phyloP scores from a whole-genome alignment of 805 yeast species.

The baker's yeast (Saccharomyces cerevisiae) region DNA sequence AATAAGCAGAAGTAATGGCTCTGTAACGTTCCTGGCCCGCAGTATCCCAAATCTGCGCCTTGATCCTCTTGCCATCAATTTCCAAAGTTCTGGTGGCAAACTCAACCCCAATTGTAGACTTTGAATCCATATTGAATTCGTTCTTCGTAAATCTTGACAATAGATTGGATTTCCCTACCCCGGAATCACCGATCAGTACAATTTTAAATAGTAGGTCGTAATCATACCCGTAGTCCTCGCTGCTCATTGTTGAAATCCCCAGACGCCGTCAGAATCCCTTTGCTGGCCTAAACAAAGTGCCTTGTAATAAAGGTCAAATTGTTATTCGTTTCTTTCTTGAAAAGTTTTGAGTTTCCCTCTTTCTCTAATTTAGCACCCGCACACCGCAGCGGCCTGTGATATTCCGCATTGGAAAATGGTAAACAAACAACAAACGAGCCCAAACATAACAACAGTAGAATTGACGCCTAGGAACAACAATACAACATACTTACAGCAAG shows the following conservation, averaged over 20 bases:
- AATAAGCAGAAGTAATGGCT: conserved; percentile 94
- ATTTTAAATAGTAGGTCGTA: conserved; percentile 90
- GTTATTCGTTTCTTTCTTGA: neutral
- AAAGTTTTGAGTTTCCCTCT: neutral
- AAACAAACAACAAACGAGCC: neutral
- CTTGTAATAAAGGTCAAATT: neutral
- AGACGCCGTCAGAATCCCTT: neutral
- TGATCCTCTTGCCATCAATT: conserved; percentile 73
- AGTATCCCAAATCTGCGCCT: conserved; percentile 96
- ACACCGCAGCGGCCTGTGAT: neutral
- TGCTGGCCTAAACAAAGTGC: neutral
- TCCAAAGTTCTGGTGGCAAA: conserved; percentile 94
- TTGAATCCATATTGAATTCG: conserved; percentile 88
- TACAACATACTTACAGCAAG: neutral
- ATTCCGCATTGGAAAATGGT: neutral
- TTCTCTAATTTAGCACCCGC: neutral
- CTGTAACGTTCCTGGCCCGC: conserved; percentile 99
- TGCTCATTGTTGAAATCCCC: conserved; percentile 17
- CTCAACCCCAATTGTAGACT: conserved; percentile 95
- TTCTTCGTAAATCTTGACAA: conserved; percentile 90
- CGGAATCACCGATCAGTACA: conserved; percentile 93
- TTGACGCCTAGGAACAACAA: neutral
- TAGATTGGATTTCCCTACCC: conserved; percentile 93
- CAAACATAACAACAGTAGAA: neutral
- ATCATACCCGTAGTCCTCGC: conserved; percentile 66